Evolutionary conservation across 768 basidiomycete species (phyloP).

Genomic region (Pholiota molesta): DNA sequence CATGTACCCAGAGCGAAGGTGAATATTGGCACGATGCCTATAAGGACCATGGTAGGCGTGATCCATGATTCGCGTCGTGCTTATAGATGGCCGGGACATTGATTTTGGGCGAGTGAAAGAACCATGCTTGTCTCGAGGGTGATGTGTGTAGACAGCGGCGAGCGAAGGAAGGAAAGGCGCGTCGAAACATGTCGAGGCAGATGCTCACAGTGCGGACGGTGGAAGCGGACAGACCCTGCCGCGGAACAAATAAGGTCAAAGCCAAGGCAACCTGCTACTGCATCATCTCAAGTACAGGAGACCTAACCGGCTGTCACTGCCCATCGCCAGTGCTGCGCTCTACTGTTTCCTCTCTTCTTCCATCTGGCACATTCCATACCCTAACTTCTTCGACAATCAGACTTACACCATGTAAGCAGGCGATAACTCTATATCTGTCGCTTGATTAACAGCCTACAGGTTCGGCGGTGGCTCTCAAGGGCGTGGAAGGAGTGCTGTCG

Average conservation of each 20-base stretch:
- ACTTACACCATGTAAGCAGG: constrained; percentile 8
- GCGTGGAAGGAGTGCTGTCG: constrained; percentile 49
- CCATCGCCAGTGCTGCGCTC: constrained; percentile 1
- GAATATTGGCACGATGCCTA: constrained; percentile 88
- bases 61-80: constrained; percentile 63
- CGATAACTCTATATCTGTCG: background rate
- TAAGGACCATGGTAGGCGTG: constrained; percentile 70
- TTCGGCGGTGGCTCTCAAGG: constrained; percentile 38
- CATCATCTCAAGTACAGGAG: constrained; percentile 12
- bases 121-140: constrained; percentile 19
- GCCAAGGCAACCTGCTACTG: constrained; percentile 1
- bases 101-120: constrained; percentile 18
- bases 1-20: constrained; percentile 90
- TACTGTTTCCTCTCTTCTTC: background rate
- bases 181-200: constrained; percentile 16
- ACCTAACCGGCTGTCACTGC: background rate
- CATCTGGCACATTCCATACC: background rate
- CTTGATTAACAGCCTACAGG: constrained; percentile 29
- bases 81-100: constrained; percentile 54
- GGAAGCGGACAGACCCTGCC: background rate
- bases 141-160: constrained; percentile 26
- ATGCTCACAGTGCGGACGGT: background rate
- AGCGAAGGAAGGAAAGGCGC: constrained; percentile 17
- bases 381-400: background rate
- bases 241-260: constrained; percentile 20